Evolutionary conservation across 2,329 filamentous ascomycete genomes (phyloP), one percentile per base, ranked within the genome.

Genomic region (Epichloe gansuensis): DNA sequence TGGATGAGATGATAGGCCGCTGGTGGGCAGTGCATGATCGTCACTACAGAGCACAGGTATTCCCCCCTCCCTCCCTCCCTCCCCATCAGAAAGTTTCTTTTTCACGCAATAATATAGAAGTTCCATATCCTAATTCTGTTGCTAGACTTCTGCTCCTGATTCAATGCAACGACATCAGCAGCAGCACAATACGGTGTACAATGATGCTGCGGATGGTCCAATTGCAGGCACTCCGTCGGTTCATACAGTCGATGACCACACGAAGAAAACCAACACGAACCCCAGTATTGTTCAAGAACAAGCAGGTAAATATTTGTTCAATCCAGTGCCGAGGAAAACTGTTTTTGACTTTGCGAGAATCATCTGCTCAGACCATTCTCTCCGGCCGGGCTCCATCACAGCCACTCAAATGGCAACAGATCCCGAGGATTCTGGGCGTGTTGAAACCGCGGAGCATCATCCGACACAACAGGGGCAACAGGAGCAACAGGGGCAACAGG

Each of bases 21-120:
- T 98, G 93, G 93, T 98, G 91, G 91, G 81, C 89, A 44, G 86
- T 95, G 42, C 95, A 95, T 65, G 91, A 97, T 68, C 77, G 80
- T 56, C 90, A 97, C 71, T 90, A 94, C 65, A 76, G 78, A 57
- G 65, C 65, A 59, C 62, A 72, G 56, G 78, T 81, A 65, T 31
- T 31, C 3, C 55, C 72, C 17, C 17, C 17, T 17, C 17, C 17
- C 17, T 17, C 17, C 17, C 17, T 17, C 17, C 66, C 11, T 50
- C 42, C 27, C 27, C 42, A 11, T 38, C 17, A 12, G 3, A n/a
- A 23, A 45, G 21, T 25, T 27, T 21, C 17, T 46, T 35, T 34
- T n/a, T 8, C 39, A 35, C 13, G 7, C 31, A 23, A 27, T 6
- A 39, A n/a, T 35, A 17, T 41, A 25, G 13, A 21, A 15, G 42